phyloP scores from a whole-genome alignment of 2,329 filamentous ascomycete genomes.

The Botrytis fabae region DNA sequence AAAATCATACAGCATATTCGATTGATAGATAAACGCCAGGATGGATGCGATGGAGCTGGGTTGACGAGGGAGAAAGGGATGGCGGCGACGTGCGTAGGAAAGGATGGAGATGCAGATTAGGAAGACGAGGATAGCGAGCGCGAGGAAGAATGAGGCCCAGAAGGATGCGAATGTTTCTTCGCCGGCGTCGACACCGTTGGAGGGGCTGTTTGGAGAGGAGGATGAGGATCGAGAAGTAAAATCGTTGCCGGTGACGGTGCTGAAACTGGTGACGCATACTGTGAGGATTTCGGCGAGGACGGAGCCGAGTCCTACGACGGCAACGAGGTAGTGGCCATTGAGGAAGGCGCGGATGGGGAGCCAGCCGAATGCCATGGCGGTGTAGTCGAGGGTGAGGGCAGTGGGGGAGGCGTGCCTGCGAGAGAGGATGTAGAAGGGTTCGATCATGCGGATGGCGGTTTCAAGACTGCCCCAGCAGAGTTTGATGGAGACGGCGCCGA shows the following conservation, averaged over 20 bases:
- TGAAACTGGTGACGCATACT: slow-evolving; percentile 65
- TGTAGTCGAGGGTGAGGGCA: slow-evolving; percentile 71
- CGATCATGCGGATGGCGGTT: slow-evolving; percentile 69
- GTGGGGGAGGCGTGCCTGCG: slow-evolving; percentile 63
- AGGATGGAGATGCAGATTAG: slow-evolving; percentile 59
- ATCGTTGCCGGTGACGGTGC: slow-evolving; percentile 61
- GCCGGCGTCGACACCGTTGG: slow-evolving; percentile 45
- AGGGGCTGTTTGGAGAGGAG: too few species aligned
- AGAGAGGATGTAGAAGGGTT: slow-evolving; percentile 72
- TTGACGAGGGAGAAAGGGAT: slow-evolving; percentile 74
- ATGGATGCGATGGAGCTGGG: slow-evolving; percentile 76
- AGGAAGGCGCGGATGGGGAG: slow-evolving; percentile 61
- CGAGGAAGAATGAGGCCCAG: slow-evolving; percentile 62
- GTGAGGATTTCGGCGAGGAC: slow-evolving; percentile 73
- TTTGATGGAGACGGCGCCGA: slow-evolving; percentile 65
- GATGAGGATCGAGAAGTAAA: slow-evolving; percentile 46
- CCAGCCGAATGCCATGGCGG: slow-evolving; percentile 67
- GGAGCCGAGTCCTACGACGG: slow-evolving; percentile 68
- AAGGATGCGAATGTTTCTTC: slow-evolving; percentile 65
- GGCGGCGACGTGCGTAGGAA: slow-evolving; percentile 62
- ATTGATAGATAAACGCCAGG: slow-evolving; percentile 76
- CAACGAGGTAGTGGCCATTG: slow-evolving; percentile 65
- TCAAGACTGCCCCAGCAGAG: slow-evolving; percentile 69
- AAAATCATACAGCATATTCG: slow-evolving; percentile 76
- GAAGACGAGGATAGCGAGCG: slow-evolving; percentile 58